Base-by-base conservation (phyloP, 2,329 filamentous ascomycete genomes). In the Lasiodiplodia theobromae region DNA sequence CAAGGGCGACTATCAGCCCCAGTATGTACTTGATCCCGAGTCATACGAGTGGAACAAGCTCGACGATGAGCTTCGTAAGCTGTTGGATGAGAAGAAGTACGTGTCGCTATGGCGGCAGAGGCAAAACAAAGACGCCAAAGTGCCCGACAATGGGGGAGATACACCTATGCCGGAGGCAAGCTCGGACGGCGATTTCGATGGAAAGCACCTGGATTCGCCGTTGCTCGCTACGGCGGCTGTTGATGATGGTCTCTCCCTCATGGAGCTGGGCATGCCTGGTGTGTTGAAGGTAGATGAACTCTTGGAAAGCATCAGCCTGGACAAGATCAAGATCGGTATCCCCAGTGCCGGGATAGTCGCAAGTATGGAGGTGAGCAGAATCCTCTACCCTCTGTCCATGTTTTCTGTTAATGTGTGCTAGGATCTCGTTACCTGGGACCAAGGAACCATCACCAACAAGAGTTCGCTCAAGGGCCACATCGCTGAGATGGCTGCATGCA, bases 1-100 rank as follows among this genome's bases (percentile, higher is more conserved):
- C 82, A 96, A 96, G 82, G 91, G 89, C 69, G 90, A 94, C 75
- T 96, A 92, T 77, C 83, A 85, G 12, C 92, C 92, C 1, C 91
- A 93, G 75, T 87, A 90, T 74, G 85, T 96, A 12, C 84, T 95
- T 12, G 91, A 94, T 71, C 90, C 91, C 0, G 87, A 89, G 70
- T 86, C 85, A 0, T 82, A 90, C 71, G 76, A 80, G 10, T 93
- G 91, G 91, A 83, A 89, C 71, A 81, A 82, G 0, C 76, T 93
- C 4, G 85, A 89, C 71, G 79, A 83, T 44, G 79, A 83, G 3
- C 75, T 87, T 1, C 76, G 89, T 57, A 77, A 71, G n/a, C 76
- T 83, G 23, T 81, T 88, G 69, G 87, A 90, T 70, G 78, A 81
- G 67, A 85, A 87, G 65, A 80, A 86, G 1, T 93, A 89, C 72